These are phyloP conservation scores for Cryphonectria radicalis DNA, from an alignment of 2,329 filamentous ascomycete genomes.

Conservation along the genomic window DNA sequence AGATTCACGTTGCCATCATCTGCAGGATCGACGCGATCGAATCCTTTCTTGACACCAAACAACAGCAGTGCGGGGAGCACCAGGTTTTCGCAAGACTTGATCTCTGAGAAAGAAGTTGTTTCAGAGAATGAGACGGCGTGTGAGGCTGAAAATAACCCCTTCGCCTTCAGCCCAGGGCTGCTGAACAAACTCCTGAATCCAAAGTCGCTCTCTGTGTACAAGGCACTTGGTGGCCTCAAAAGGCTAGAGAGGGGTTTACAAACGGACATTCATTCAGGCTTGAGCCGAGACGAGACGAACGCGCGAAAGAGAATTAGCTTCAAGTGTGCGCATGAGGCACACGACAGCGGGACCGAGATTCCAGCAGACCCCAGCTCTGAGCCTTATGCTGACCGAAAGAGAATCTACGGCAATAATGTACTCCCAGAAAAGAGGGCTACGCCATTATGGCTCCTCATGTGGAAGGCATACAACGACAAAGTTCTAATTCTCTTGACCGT, in stretches of 20 bases:
- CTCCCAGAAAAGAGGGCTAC: constrained; percentile 65
- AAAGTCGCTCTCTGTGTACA: constrained; percentile 73
- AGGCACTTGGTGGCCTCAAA: constrained; percentile 70
- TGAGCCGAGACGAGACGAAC: constrained; percentile 68
- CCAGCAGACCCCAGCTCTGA: constrained; percentile 24
- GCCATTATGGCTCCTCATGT: constrained; percentile 62
- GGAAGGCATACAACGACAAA: constrained; percentile 75
- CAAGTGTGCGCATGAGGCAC: constrained; percentile 35
- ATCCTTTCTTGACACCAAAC: constrained; percentile 28
- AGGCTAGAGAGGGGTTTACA: constrained; percentile 76
- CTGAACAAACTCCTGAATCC: constrained; percentile 78
- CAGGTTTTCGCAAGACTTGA: constrained; percentile 15
- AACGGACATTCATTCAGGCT: constrained; percentile 64
- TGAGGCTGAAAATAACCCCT: constrained; percentile 66
- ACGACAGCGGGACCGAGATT: constrained; percentile 25
- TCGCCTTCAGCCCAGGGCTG: constrained; percentile 73
- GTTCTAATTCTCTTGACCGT: constrained; percentile 72
- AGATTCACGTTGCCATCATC: constrained; percentile 24
- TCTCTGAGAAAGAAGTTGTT: constrained; percentile 56
- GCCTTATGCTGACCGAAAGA: constrained; percentile 55
- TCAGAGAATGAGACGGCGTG: constrained; percentile 72
- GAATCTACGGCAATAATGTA: constrained; percentile 63
- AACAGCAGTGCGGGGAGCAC: constrained; percentile 19
- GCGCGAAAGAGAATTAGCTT: constrained; percentile 35
- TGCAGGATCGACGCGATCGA: constrained; percentile 22